Conservation (phyloP, 148 eudicot species). For the Cornus suecica region DNA sequence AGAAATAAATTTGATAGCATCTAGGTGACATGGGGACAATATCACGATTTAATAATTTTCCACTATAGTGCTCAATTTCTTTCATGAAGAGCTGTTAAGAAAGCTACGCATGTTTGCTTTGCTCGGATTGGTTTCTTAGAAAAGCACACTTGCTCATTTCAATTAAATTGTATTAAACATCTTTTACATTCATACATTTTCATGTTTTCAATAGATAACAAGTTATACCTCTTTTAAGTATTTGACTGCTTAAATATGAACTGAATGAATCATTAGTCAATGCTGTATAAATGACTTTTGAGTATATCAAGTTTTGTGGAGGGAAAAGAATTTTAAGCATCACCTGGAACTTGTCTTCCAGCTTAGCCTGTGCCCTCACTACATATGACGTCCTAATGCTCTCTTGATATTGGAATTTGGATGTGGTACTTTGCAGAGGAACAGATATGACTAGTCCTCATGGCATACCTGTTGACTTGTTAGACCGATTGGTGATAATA, state of each 20-base stretch:
- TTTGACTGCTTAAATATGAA: neutral
- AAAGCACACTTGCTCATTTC: no score
- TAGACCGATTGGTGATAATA: conserved; percentile 79
- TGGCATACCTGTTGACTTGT: conserved; percentile 91
- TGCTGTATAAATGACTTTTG: neutral
- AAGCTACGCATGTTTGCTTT: no score
- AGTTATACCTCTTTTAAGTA: neutral
- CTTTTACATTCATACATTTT: no score
- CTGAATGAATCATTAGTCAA: neutral
- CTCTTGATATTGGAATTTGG: neutral
- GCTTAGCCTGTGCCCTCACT: neutral
- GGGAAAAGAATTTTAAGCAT: neutral
- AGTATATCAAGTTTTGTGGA: neutral
- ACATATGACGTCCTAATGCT: neutral
- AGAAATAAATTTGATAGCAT: no score
- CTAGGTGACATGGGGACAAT: no score
- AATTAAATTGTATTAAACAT: no score
- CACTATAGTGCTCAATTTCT: no score
- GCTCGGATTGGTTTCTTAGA: no score
- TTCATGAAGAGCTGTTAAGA: no score
- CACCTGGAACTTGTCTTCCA: neutral
- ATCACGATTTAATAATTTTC: no score
- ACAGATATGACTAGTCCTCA: conserved; percentile 96
- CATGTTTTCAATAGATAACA: neutral
- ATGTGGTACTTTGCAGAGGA: conserved; percentile 56